Base-by-base conservation (phyloP, 768 basidiomycete species). In the Goffeauzyma gilvescens region DNA sequence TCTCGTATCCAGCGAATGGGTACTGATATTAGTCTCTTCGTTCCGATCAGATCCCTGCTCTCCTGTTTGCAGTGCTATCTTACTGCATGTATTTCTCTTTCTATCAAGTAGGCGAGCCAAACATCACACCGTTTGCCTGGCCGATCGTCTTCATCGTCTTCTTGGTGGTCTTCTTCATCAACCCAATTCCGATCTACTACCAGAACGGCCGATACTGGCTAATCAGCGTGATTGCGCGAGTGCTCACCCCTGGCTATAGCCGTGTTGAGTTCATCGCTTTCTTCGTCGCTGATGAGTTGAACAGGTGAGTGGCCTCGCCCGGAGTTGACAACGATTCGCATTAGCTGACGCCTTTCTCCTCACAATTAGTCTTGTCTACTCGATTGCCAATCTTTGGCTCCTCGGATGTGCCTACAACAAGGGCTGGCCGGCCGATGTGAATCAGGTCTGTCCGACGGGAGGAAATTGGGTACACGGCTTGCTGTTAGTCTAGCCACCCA, bases 41-140 rank as follows among this genome's bases (percentile, higher is more conserved):
- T 9, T 14, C 12, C 13, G 18, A 6, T 6, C 47, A 86, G 82
- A 72, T 81, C 8, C 86, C 90, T 1, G 70, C 78, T n/a, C 67
- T 86, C 36, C 62, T 90, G n/a, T 69, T 86, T 22, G 68, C 74
- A 20, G 69, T 75, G 1, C 71, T 95, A 5, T 75, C 72, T 40
- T 80, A 79, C 48, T 75, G 79, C 22, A 86, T 86, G 59, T 87
- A 78, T 76, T 68, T 93, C 32, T 81, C 87, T 0, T 82, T 89
- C 57, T 57, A 71, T 32, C 70, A 69, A 17, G 66, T 83, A 17
- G 80, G 78, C 12, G 47, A 62, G 18, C 58, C 68, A 0, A 52
- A 63, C n/a, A 58, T 79, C 12, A 65, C 69, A 2, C 81, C 90
- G 0, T 75, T 75, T 4, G 62, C 75, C 2, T 65, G 63, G 63